Evolutionary conservation across 331 rosid species (phyloP).

Genomic region (Quercus lobata): DNA sequence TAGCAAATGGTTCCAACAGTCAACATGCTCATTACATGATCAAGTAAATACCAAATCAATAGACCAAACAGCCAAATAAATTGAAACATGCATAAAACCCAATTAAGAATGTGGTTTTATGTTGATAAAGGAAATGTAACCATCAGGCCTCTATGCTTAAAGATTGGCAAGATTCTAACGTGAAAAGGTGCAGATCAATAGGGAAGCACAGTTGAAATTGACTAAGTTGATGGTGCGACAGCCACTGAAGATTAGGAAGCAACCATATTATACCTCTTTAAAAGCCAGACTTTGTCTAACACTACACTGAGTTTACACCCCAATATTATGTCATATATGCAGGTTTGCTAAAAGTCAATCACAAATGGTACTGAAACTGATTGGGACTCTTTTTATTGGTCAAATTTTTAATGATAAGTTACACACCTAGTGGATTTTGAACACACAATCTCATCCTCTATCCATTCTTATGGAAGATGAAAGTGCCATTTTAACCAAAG

Average conservation of each 20-base stretch:
- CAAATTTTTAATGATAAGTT: too few relatives aligned
- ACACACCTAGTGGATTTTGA: too few relatives aligned
- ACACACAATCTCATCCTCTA: too few relatives aligned
- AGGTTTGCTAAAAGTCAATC: background rate
- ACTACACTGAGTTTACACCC: background rate
- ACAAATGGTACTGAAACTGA: background rate
- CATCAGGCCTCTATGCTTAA: background rate
- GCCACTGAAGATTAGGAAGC: too few relatives aligned
- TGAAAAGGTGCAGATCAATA: background rate
- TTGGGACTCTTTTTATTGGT: background rate
- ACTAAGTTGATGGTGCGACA: background rate
- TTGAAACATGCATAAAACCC: background rate
- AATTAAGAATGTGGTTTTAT: background rate
- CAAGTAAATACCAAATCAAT: background rate
- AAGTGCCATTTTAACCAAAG: too few relatives aligned
- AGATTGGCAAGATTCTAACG: background rate
- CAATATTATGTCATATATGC: background rate
- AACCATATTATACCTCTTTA: background rate
- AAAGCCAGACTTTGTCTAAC: background rate
- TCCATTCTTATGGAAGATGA: too few relatives aligned
- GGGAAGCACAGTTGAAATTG: background rate
- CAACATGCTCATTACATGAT: background rate
- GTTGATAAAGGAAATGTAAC: background rate
- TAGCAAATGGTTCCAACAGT: background rate
- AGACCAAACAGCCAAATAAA: background rate